phyloP scores from a whole-genome alignment of 31 red algal species.

The Asparagopsis taxiformis region DNA sequence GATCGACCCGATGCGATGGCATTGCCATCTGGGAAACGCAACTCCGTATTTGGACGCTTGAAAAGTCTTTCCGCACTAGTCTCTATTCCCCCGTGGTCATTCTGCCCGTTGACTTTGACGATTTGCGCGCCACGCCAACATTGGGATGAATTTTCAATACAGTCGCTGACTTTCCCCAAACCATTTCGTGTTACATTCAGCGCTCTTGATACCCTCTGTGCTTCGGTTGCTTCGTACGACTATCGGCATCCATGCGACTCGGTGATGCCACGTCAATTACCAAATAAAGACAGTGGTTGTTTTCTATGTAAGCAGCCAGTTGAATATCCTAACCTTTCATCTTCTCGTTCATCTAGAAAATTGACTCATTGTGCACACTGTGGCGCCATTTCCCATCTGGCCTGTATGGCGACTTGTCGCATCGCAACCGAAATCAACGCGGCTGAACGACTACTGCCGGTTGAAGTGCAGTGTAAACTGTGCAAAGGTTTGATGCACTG shows the following conservation, averaged over 20 bases:
- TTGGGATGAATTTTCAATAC: slow-evolving; percentile 29
- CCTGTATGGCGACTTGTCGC: slow-evolving; percentile 33
- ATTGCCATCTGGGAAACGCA: slow-evolving; percentile 4
- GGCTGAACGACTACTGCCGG: slow-evolving; percentile 10
- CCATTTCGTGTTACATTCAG: slow-evolving; percentile 35
- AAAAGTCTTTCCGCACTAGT: slow-evolving; percentile 40
- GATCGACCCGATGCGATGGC: slow-evolving; percentile 32
- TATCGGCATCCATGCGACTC: slow-evolving; percentile 24
- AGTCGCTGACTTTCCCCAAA: slow-evolving; percentile 30
- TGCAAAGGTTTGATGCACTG: slow-evolving; percentile 38
- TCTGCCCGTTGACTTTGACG: slow-evolving; percentile 36
- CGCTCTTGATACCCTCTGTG: slow-evolving; percentile 9
- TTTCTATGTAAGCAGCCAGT: background rate
- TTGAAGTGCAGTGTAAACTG: slow-evolving; percentile 25
- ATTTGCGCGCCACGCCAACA: slow-evolving; percentile 46
- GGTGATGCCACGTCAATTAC: background rate
- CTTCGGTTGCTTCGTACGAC: slow-evolving; percentile 10
- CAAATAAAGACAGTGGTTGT: background rate
- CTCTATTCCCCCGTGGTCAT: slow-evolving; percentile 54
- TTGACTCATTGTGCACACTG: slow-evolving; percentile 19
- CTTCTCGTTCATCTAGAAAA: background rate
- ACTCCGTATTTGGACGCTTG: slow-evolving; percentile 28
- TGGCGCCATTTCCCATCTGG: slow-evolving; percentile 34
- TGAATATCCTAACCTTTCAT: too few relatives aligned
- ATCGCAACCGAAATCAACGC: background rate